phyloP scores from a whole-genome alignment of 2,329 filamentous ascomycete species.

The Leptographium galeiforme region DNA sequence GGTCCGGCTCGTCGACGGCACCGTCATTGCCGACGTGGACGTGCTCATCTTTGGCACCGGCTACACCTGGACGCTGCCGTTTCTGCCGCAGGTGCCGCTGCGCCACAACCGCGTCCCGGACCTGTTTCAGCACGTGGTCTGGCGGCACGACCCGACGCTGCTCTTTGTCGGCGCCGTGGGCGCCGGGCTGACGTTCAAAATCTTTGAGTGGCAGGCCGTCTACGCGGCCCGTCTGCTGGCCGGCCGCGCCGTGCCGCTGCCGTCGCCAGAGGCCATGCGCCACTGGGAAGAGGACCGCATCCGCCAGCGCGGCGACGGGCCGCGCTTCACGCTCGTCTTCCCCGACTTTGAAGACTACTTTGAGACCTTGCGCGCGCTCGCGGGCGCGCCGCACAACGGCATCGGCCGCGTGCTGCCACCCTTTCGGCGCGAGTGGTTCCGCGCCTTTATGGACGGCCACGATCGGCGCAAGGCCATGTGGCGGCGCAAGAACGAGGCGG shows the following conservation, averaged over 20 bases:
- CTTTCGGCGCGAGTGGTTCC: constrained; percentile 5
- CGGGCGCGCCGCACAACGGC: constrained; percentile 23
- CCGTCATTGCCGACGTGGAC: constrained; percentile 38
- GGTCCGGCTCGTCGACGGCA: constrained; percentile 45
- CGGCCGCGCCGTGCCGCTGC: constrained; percentile 34
- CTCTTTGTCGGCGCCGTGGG: constrained; percentile 45
- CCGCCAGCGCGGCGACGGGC: constrained; percentile 38
- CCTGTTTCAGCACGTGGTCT: constrained; percentile 46
- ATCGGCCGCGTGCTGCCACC: constrained; percentile 3
- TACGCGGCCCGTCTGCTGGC: constrained; percentile 45
- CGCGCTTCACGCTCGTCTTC: constrained; percentile 40
- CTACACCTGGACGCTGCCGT: constrained; percentile 50
- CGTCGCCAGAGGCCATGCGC: constrained; percentile 31
- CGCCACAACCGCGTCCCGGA: constrained; percentile 41
- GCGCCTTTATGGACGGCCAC: constrained; percentile 6
- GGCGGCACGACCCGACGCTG: constrained; percentile 37
- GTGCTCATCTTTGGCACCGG: constrained; percentile 54
- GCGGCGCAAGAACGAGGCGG: constrained; percentile 2
- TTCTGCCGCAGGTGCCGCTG: constrained; percentile 36
- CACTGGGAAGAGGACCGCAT: constrained; percentile 46
- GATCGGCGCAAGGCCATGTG: constrained; percentile 9
- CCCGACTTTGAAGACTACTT: constrained; percentile 55
- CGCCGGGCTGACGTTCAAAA: constrained; percentile 50
- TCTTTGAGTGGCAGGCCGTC: constrained; percentile 57
- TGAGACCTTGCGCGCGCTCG: constrained; percentile 36